Evolutionary conservation across 2,329 filamentous ascomycete genomes (phyloP).

Genomic region (Pseudomassariella vexata): DNA sequence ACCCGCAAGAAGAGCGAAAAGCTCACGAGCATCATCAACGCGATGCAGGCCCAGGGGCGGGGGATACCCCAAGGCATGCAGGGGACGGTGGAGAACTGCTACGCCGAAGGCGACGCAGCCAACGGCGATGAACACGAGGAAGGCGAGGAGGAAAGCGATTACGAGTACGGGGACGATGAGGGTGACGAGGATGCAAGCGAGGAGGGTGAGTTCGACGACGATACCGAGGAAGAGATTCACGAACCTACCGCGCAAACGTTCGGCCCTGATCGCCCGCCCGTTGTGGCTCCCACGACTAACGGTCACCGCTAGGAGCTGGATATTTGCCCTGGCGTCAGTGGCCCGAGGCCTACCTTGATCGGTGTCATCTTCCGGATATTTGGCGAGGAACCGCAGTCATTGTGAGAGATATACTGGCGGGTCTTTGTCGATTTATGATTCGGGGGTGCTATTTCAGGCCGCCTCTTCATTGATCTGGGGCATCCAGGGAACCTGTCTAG

Average conservation of each 20-base stretch:
- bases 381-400: too few species aligned
- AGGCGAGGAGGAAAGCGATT: slow-evolving; percentile 58
- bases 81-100: slow-evolving; percentile 53
- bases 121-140: slow-evolving; percentile 61
- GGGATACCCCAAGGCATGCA: slow-evolving; percentile 63
- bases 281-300: slow-evolving; percentile 5
- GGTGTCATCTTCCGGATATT: too few species aligned
- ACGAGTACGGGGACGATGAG: slow-evolving; percentile 58
- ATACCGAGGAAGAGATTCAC: slow-evolving; percentile 44
- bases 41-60: slow-evolving; percentile 92
- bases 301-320: slow-evolving; percentile 10
- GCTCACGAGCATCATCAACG: slow-evolving; percentile 88
- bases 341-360: too few species aligned
- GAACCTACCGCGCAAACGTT: slow-evolving; percentile 6
- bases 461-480: too few species aligned
- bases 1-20: slow-evolving; percentile 83
- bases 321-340: too few species aligned
- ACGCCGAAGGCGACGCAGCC: slow-evolving; percentile 51
- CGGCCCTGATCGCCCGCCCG: slow-evolving; percentile 7
- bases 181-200: slow-evolving; percentile 33
- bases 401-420: too few species aligned
- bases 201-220: slow-evolving; percentile 38
- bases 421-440: too few species aligned
- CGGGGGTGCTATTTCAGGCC: too few species aligned
- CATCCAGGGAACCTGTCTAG: too few species aligned